Evolutionary conservation across 202 grass and related monocot species (phyloP), one percentile per base, ranked within the genome.

Genomic region (Elaeis oleifera): DNA sequence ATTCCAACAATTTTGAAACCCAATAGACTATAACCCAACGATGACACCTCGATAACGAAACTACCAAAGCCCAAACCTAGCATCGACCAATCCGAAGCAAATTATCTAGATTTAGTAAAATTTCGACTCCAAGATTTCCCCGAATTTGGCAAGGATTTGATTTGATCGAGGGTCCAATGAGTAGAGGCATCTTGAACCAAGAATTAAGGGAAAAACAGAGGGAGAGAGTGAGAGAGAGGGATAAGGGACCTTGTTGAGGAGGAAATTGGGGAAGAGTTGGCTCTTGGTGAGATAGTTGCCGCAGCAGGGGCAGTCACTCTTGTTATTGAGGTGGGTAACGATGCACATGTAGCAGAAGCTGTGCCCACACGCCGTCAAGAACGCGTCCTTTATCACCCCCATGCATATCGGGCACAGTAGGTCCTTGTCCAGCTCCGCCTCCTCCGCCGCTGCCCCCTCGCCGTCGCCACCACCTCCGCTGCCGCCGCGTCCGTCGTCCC

Each of bases 341-440:
- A 99, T 89, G 81, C 94, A 99, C 85, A 94, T 94, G 80, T 99
- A 99, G 79, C 94, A 99, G 80, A 99, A 99, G 75, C 82, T 94
- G 78, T 99, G 94, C 3, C 94, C 88, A 59, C 94, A 99, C 29
- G 85, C 61, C 60, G 94, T 99, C 71, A 99, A 74, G 76, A 99
- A 99, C 69, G 94, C 94, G 58, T 99, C 94, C 88, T 94, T 99
- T 72, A 99, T 89, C 74, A 94, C 18, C 3, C 72, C 94, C 94
- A 99, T 99, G 78, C 94, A 99, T 79, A 99, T 99, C 73, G 94
- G 94, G 72, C 88, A 99, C 19, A 92, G 85, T 32, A 99, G 80
- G 68, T 99, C 94, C 85, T 80, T 86, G 15, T 99, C 94, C 0
- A 78, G 71, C 32, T 73, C 66, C 5, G 25, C 65, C 24, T 29